Percentiles rank a stretch among this genome's conserved stretches.
Conservation (phyloP, 2,329 filamentous ascomycete genomes). For the Periconia macrospinosa region DNA sequence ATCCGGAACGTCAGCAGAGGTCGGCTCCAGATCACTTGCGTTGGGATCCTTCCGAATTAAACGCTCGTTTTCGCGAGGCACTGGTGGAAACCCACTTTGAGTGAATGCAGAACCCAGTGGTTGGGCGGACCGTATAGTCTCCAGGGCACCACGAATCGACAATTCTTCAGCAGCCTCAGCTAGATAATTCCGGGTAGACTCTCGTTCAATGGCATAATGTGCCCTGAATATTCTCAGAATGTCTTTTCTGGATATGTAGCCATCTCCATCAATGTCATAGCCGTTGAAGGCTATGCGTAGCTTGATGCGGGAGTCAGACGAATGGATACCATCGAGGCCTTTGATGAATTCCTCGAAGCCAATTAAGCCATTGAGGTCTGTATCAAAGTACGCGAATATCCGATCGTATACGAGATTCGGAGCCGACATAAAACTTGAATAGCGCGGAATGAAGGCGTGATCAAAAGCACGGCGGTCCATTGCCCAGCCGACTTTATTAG, state of each 20-base stretch:
- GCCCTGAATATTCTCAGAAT: slow-evolving; percentile 90
- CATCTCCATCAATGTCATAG: slow-evolving; percentile 88
- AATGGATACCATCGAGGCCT: slow-evolving; percentile 69
- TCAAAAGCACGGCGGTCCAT: slow-evolving; percentile 95
- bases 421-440: slow-evolving; percentile 72
- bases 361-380: slow-evolving; percentile 84
- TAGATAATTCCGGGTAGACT: slow-evolving; percentile 81
- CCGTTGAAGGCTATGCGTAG: slow-evolving; percentile 71
- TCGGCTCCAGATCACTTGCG: slow-evolving; percentile 30
- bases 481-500: slow-evolving; percentile 73
- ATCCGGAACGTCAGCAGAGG: slow-evolving; percentile 30
- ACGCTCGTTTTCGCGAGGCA: slow-evolving; percentile 11
- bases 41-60: slow-evolving; percentile 37
- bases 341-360: slow-evolving; percentile 90
- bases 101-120: slow-evolving; percentile 51
- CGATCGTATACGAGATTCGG: slow-evolving; percentile 93
- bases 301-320: slow-evolving; percentile 51
- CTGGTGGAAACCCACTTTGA: slow-evolving; percentile 37
- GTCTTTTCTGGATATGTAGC: slow-evolving; percentile 81
- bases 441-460: slow-evolving; percentile 83
- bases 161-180: slow-evolving; percentile 77
- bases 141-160: slow-evolving; percentile 56
- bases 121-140: slow-evolving; percentile 48
- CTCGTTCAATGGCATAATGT: slow-evolving; percentile 87
- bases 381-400: slow-evolving; percentile 96